These are phyloP conservation scores for Omphalotus olearius DNA, from an alignment of 1,284 basidiomycete species.

Conservation along the genomic window DNA sequence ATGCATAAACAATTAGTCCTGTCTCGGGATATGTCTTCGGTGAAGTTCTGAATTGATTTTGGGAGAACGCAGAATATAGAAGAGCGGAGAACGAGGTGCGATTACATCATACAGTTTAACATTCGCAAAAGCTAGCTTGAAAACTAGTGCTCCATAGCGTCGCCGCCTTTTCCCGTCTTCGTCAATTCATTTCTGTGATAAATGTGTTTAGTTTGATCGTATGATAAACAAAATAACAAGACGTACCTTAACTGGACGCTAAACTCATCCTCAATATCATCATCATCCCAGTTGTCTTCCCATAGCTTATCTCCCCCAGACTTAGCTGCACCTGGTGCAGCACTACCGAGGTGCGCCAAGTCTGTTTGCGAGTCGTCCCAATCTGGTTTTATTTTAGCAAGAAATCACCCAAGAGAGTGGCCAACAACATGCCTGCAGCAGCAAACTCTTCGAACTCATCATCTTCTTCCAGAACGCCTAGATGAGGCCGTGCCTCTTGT, in stretches of 20 bases:
- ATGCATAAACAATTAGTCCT: too few species aligned
- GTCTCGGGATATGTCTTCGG: too few species aligned
- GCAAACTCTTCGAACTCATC: constrained; percentile 61
- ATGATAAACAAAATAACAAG: not conserved
- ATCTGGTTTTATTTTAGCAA: constrained; percentile 1
- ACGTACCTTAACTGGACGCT: constrained; percentile 79
- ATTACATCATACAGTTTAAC: too few species aligned
- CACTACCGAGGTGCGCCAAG: constrained; percentile 40
- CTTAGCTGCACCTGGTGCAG: constrained; percentile 64
- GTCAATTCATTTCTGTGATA: constrained; percentile 14
- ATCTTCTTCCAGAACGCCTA: constrained; percentile 78
- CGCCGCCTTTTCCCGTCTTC: constrained; percentile 12
- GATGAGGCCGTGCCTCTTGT: constrained; percentile 35
- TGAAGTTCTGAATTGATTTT: too few species aligned
- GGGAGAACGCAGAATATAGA: too few species aligned
- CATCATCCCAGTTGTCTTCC: constrained; percentile 99
- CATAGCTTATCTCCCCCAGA: constrained; percentile 83
- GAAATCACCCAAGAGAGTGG: not conserved
- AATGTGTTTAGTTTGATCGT: too few species aligned
- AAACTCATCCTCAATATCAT: constrained; percentile 97
- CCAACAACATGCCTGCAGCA: constrained; percentile 9
- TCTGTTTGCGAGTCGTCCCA: constrained; percentile 18
- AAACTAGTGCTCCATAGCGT: constrained; percentile 13
- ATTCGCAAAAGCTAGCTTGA: not conserved
- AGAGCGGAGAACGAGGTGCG: too few species aligned